Evolutionary conservation across 164 flowering plant genomes (phyloP), one percentile per base, ranked within the genome.

Genomic region (Kingdonia uniflora): DNA sequence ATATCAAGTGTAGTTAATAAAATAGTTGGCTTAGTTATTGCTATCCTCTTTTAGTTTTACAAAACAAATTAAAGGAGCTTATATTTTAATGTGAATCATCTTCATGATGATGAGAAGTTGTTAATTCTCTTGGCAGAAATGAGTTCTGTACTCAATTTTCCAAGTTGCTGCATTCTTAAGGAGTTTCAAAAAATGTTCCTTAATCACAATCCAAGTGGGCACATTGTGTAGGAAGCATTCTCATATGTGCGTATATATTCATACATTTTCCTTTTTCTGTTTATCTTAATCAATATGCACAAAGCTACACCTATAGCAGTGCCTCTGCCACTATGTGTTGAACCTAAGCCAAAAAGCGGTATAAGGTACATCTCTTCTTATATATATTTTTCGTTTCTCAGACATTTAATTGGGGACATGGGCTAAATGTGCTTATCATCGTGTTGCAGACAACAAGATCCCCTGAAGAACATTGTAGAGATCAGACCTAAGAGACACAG

Each of bases 301-400:
- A 85, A 76, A 78, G 98, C 98, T 56, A 67, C 94, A 40, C 84
- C 95, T 54, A 86, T 87, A 54, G 51, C 80, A n/a, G 71, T 82
- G 66, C 95, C 96, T 20, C 63, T 91, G 68, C 78, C 98, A 14
- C 87, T 85, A 42, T 86, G 94, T 59, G 85, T 88, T 52, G 98
- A 92, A 62, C 94, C 96, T 38, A 91, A 84, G 72, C 74, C 91
- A 55, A 92, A 88, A 69, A 87, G 95, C 64, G 95, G 95, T 25
- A 87, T 87, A 56, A 85, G 95, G 98, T 85, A 51, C 55, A 45
- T 61, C 26, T 55, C 56, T 40, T 38, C 42, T 29, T 19, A 41
- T 13, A n/a, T n/a, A n/a, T 33, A 0, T 2, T 25, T 39, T 51
- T 20, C 52, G 33, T 7, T 7, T 42, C 1, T 19, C 1, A 47